Conservation (phyloP, 371 early-diverging fungal species). For the Mucor plumbeus region DNA sequence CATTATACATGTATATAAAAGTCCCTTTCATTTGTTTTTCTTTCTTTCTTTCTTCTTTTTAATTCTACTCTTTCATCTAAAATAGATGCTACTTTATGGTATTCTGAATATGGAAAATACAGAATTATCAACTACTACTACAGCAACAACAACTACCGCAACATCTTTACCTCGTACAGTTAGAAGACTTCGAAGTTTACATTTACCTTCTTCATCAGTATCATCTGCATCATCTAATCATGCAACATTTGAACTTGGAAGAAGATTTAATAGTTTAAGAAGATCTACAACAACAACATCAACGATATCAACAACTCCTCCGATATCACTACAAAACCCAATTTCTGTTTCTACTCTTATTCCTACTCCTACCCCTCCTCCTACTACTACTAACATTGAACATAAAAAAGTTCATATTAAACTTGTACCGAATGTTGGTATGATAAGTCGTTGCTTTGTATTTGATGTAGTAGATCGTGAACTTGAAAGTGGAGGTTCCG, state of each 20-base stretch:
- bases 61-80: neutral
- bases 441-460: conserved; percentile 66
- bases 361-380: neutral
- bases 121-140: conserved; percentile 1
- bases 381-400: neutral
- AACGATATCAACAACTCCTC: neutral
- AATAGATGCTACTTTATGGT: conserved; percentile 17
- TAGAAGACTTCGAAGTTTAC: conserved; percentile 26
- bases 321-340: neutral
- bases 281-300: conserved; percentile 8
- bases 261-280: conserved; percentile 28
- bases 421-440: conserved; percentile 72
- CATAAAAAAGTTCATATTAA: conserved; percentile 55
- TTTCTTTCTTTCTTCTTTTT: conserved; percentile 8
- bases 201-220: conserved; percentile 19
- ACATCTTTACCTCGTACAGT: neutral
- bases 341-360: neutral
- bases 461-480: conserved; percentile 81
- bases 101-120: conserved; percentile 17
- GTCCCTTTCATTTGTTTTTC: neutral
- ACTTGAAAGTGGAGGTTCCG: conserved; percentile 58
- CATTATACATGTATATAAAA: conserved; percentile 1
- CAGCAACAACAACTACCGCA: conserved; percentile 8
- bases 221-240: neutral
- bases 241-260: conserved; percentile 11